Conservation (phyloP, 805 yeast genomes). For the Nadsonia fulvescens region DNA sequence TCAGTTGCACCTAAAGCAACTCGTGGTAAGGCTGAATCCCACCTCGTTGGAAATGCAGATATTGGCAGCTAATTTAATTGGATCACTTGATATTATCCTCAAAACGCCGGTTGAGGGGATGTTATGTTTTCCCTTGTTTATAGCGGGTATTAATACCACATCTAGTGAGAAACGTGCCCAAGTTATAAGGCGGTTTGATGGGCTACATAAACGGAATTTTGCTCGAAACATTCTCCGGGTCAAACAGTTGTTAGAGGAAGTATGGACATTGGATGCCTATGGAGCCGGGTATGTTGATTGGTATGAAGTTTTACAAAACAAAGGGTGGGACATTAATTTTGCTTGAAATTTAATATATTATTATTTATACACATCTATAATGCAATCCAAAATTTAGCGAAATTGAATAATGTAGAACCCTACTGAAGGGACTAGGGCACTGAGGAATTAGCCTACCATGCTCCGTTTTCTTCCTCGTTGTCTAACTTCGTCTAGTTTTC, state of each 20-base stretch:
- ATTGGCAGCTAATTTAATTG: conserved; percentile 32
- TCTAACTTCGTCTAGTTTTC: conserved; percentile 66
- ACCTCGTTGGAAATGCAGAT: conserved; percentile 45
- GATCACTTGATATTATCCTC: conserved; percentile 40
- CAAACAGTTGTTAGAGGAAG: conserved; percentile 22
- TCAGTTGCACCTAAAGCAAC: conserved; percentile 45
- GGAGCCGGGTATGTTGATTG: conserved; percentile 55
- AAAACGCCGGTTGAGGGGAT: conserved; percentile 55
- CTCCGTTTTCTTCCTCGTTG: conserved; percentile 88
- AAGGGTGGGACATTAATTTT: conserved; percentile 68
- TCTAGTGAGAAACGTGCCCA: conserved; percentile 29
- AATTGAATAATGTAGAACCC: too few species aligned
- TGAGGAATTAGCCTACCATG: conserved; percentile 76
- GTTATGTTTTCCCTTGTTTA: conserved; percentile 59
- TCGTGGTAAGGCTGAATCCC: conserved; percentile 42
- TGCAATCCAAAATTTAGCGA: too few species aligned
- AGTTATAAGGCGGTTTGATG: conserved; percentile 36
- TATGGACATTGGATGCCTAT: conserved; percentile 23
- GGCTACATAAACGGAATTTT: conserved; percentile 38
- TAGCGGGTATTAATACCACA: conserved; percentile 54
- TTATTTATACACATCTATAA: too few species aligned
- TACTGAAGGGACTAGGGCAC: too few species aligned
- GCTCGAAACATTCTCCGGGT: conserved; percentile 43
- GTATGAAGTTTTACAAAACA: conserved; percentile 42
- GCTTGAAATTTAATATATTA: too few species aligned